A percentile compares a stretch with the other conserved stretches of the same genome.
Conservation (phyloP, 1,284 basidiomycete genomes). For the Inonotus hispidus region DNA sequence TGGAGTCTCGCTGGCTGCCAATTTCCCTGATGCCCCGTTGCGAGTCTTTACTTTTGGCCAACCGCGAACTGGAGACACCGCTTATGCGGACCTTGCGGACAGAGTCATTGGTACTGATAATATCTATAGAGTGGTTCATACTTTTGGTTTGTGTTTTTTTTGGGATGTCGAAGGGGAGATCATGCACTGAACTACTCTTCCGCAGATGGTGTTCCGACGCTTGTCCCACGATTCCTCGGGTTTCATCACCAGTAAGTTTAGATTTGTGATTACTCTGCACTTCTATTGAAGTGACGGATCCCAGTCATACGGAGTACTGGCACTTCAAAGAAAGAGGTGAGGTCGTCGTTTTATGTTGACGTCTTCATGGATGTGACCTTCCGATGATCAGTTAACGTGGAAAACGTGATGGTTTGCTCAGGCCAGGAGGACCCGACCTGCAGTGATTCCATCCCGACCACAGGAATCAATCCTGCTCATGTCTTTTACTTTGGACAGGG, state of each 20-base stretch:
- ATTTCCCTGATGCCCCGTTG: slow-evolving; percentile 33
- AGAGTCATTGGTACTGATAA: slow-evolving; percentile 30
- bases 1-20: slow-evolving; percentile 35
- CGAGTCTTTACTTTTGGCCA: slow-evolving; percentile 44
- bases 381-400: not conserved
- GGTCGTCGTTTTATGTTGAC: not conserved
- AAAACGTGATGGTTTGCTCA: slow-evolving; percentile 2
- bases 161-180: not conserved
- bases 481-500: slow-evolving; percentile 15
- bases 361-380: not conserved
- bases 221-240: slow-evolving; percentile 9
- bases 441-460: slow-evolving; percentile 14
- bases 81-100: slow-evolving; percentile 38
- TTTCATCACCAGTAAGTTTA: slow-evolving; percentile 14
- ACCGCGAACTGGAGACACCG: slow-evolving; percentile 41
- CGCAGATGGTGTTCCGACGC: slow-evolving; percentile 12
- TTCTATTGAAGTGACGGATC: not conserved
- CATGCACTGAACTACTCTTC: not conserved
- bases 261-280: not conserved
- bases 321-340: slow-evolving; percentile 10
- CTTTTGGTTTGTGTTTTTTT: not conserved
- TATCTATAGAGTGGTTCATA: slow-evolving; percentile 31
- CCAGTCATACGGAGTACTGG: slow-evolving; percentile 11
- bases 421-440: slow-evolving; percentile 18
- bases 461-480: slow-evolving; percentile 12